These are phyloP conservation scores for Postia placenta DNA, from an alignment of 768 basidiomycete species.

Conservation along the genomic window DNA sequence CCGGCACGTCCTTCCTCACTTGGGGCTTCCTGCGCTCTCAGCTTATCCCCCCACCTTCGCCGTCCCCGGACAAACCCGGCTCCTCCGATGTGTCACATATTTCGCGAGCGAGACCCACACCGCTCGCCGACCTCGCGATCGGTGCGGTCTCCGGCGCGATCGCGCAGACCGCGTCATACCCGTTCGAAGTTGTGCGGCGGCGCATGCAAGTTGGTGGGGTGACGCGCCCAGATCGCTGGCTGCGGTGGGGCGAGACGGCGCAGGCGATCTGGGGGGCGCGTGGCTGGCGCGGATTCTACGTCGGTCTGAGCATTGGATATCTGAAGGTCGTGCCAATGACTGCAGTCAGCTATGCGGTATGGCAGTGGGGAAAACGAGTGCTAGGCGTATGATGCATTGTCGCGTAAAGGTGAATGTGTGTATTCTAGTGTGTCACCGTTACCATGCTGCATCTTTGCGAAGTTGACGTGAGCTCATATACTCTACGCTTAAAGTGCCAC, in stretches of 20 bases:
- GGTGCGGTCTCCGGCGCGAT: slow-evolving; percentile 84
- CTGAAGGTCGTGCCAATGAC: slow-evolving; percentile 96
- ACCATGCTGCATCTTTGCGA: too few species aligned
- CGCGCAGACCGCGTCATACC: slow-evolving; percentile 88
- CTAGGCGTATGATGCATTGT: slow-evolving; percentile 22
- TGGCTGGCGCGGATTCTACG: slow-evolving; percentile 88
- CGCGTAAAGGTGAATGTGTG: neutral
- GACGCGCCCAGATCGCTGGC: slow-evolving; percentile 67
- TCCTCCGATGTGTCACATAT: slow-evolving; percentile 16
- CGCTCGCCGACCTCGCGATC: slow-evolving; percentile 66
- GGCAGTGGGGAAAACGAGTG: slow-evolving; percentile 72
- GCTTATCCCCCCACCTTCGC: slow-evolving; percentile 41
- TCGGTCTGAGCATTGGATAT: slow-evolving; percentile 88
- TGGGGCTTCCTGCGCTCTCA: slow-evolving; percentile 75
- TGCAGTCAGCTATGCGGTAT: slow-evolving; percentile 86
- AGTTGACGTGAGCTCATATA: too few species aligned
- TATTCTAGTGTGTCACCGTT: too few species aligned
- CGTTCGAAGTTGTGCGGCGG: slow-evolving; percentile 87
- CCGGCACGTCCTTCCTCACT: slow-evolving; percentile 89
- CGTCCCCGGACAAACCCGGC: slow-evolving; percentile 32
- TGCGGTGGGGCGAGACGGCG: slow-evolving; percentile 79
- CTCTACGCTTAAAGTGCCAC: too few species aligned
- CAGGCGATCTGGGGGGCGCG: slow-evolving; percentile 51
- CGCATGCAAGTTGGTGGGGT: slow-evolving; percentile 95
- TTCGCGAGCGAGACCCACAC: slow-evolving; percentile 23